Evolutionary conservation across 73 alveolate genomes (phyloP).

Genomic region (Effrenium voratum): DNA sequence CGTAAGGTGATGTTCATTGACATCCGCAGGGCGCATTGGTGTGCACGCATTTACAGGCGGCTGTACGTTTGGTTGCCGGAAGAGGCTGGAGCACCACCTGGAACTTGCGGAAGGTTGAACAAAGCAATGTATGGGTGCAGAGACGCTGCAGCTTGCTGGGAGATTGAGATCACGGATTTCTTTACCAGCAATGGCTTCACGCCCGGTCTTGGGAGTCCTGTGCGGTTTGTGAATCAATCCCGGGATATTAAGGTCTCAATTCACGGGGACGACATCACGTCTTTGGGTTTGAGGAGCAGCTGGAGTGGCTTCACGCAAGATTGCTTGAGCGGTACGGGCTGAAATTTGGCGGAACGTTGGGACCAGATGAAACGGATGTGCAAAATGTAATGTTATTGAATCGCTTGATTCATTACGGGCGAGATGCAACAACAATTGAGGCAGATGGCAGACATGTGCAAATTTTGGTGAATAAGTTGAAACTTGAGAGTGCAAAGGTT

Average conservation of each 20-base stretch:
- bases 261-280: constrained; percentile 42
- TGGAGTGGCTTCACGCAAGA: not conserved
- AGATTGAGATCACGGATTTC: not conserved
- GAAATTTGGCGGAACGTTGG: constrained; percentile 38
- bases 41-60: not conserved
- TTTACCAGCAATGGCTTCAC: constrained; percentile 11
- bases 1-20: constrained; percentile 25
- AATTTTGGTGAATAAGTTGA: not conserved
- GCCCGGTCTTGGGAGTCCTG: constrained; percentile 5
- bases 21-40: constrained; percentile 46
- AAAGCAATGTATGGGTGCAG: constrained; percentile 50
- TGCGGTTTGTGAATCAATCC: not conserved
- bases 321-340: not conserved
- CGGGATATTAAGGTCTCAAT: not conserved
- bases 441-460: constrained; percentile 47
- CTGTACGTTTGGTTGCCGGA: too few species aligned
- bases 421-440: not conserved
- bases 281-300: not conserved
- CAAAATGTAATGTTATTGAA: constrained; percentile 10
- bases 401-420: not conserved
- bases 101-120: not conserved
- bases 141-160: constrained; percentile 46
- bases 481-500: not conserved
- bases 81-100: not conserved
- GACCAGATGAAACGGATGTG: constrained; percentile 16